Evolutionary conservation across 495 filamentous ascomycete genomes (phyloP), one percentile per base, ranked within the genome.

Genomic region (Penicillium nucicola): DNA sequence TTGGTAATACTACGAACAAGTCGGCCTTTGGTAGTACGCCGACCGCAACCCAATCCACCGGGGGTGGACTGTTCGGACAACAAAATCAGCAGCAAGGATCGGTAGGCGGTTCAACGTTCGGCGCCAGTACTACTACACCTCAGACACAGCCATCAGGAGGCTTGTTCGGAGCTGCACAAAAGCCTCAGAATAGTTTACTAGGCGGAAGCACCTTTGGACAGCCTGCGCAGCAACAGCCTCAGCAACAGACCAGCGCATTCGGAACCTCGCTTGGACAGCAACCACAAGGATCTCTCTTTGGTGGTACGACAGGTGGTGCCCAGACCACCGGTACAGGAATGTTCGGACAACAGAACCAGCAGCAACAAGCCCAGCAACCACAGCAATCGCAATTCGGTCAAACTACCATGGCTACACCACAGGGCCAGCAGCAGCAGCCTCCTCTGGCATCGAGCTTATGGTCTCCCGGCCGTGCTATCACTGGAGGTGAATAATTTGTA

Each of bases 381-480:
- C 69, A 71, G 42, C 66, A 68, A 44, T 62, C 56, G 32, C 67
- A 70, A 40, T 63, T 64, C 32, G 62, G 62, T 20, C 62, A 63
- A 17, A 60, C 54, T 18, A 65, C 62, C 3, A 65, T 65, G 62
- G 51, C 50, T 11, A 56, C 62, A 18, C 55, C 60, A 22, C 61
- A 62, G 28, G 56, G 64, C 39, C 69, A 75, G 35, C 69, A 72
- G 49, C 64, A 65, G 33, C 68, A 72, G 49, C 67, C 66, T 55
- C 68, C 69, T 33, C 58, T 58, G 11, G 68, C 70, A 12, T 71
- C 72, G n/a, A 75, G 73, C 32, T 47, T 78, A 38, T 78, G 76
- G 76, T 71, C 70, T 18, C 73, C 76, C 11, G 75, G 73, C 19
- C 70, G 72, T 40, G 72, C 70, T 15, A 68, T 77, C 15, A 75